These are phyloP conservation scores for Aureobasidium sp. DNA, from an alignment of 2,329 filamentous ascomycete genomes.

Conservation along the genomic window DNA sequence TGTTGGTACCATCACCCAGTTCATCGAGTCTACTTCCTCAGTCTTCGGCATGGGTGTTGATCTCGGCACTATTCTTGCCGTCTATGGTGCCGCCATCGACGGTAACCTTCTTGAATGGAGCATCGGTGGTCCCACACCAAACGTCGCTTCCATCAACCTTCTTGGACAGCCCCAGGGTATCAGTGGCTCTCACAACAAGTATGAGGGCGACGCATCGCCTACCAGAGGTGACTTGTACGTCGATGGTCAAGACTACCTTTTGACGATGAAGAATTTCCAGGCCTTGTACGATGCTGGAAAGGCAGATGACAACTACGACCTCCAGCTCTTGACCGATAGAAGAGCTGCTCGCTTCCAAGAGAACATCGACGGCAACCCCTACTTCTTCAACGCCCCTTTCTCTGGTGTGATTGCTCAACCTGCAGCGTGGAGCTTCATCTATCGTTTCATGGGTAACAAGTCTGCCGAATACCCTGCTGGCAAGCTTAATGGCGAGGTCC, in stretches of 20 bases:
- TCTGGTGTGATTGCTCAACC: conserved; percentile 18
- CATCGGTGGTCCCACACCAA: conserved; percentile 19
- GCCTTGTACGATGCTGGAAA: conserved; percentile 19
- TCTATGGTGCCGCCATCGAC: conserved; percentile 26
- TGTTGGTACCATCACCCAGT: conserved; percentile 26
- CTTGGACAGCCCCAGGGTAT: conserved; percentile 19
- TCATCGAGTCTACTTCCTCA: conserved; percentile 21
- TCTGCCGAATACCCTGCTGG: conserved; percentile 30
- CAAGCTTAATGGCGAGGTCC: conserved; percentile 25
- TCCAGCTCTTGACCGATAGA: conserved; percentile 22
- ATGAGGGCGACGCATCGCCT: conserved; percentile 27
- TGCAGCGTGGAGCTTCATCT: conserved; percentile 25
- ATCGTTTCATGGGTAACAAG: conserved; percentile 32
- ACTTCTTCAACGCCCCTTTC: conserved; percentile 25
- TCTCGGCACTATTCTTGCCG: conserved; percentile 24
- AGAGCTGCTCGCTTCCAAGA: conserved; percentile 23
- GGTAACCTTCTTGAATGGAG: conserved; percentile 21
- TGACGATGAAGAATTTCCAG: conserved; percentile 20
- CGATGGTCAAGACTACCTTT: conserved; percentile 22
- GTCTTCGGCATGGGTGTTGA: conserved; percentile 29
- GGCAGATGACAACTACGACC: conserved; percentile 23
- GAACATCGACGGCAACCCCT: conserved; percentile 23
- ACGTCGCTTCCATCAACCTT: conserved; percentile 15
- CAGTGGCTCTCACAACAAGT: conserved; percentile 25
- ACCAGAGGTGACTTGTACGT: conserved; percentile 24